A percentile compares a stretch with the other conserved stretches of the same genome.
Conservation (phyloP, 2,329 filamentous ascomycete species). For the Botryotinia narcissicola region DNA sequence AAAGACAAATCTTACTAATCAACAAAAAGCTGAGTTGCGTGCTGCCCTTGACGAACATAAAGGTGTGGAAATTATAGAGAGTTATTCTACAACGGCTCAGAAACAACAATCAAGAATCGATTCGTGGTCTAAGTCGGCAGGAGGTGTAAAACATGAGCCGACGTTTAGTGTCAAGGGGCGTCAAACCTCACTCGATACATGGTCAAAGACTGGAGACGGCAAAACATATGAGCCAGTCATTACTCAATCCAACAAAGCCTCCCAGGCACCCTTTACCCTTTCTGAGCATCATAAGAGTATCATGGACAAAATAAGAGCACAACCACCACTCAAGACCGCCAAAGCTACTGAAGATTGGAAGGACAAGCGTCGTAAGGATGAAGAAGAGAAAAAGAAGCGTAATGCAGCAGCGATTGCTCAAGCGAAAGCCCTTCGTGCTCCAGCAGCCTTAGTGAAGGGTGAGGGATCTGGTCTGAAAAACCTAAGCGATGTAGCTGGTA, state of each 20-base stretch:
- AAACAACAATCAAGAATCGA: constrained; percentile 61
- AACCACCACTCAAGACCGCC: constrained; percentile 21
- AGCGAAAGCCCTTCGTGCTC: constrained; percentile 59
- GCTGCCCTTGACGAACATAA: constrained; percentile 60
- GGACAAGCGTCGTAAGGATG: constrained; percentile 70
- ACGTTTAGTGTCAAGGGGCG: constrained; percentile 9
- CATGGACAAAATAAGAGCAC: constrained; percentile 31
- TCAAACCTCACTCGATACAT: constrained; percentile 19
- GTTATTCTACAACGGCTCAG: constrained; percentile 45
- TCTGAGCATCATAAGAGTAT: constrained; percentile 26
- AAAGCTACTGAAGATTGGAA: constrained; percentile 55
- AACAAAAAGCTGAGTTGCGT: constrained; percentile 80
- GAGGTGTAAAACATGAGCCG: constrained; percentile 25
- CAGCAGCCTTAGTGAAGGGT: constrained; percentile 58
- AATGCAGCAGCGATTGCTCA: constrained; percentile 70
- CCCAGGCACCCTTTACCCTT: neutral
- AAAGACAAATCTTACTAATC: constrained; percentile 75
- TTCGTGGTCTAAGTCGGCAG: constrained; percentile 56
- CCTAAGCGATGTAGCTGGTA: constrained; percentile 69
- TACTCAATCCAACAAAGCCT: neutral
- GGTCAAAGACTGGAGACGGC: constrained; percentile 27
- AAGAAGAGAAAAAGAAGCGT: constrained; percentile 69
- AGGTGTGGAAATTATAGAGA: constrained; percentile 50
- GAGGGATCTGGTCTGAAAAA: constrained; percentile 77
- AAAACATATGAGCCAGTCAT: constrained; percentile 34